Conservation (phyloP, 768 basidiomycete species). For the Guyanaporus albipodus region DNA sequence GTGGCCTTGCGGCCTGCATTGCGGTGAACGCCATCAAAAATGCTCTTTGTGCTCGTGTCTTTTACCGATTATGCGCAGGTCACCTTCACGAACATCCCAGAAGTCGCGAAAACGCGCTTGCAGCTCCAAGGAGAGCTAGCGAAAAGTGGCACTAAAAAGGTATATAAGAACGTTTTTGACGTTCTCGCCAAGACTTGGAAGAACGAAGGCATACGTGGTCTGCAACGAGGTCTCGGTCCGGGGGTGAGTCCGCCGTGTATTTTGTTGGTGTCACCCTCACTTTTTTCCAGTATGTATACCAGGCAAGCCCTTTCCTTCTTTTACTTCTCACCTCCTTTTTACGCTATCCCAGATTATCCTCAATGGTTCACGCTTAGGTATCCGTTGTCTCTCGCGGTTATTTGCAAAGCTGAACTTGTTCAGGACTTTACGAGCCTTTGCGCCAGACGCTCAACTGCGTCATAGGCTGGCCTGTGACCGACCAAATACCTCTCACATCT, state of each 20-base stretch:
- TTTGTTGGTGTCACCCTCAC: conserved; percentile 7
- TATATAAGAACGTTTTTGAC: conserved; percentile 89
- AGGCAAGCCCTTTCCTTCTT: conserved; percentile 47
- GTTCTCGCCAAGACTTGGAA: conserved; percentile 83
- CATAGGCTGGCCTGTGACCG: conserved; percentile 58
- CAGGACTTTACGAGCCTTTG: conserved; percentile 96
- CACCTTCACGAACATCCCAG: conserved; percentile 74
- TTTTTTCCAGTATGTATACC: conserved; percentile 73
- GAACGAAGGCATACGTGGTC: conserved; percentile 86
- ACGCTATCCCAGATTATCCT: conserved; percentile 64
- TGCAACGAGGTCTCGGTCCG: conserved; percentile 87
- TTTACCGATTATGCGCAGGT: conserved; percentile 46
- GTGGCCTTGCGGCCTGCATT: conserved; percentile 87
- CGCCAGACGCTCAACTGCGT: conserved; percentile 64
- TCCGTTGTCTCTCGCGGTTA: neutral
- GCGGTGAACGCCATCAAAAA: conserved; percentile 53
- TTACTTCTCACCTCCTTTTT: neutral
- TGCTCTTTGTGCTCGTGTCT: conserved; percentile 3
- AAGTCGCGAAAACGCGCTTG: conserved; percentile 84
- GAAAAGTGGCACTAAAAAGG: conserved; percentile 62
- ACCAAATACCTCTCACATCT: conserved; percentile 73
- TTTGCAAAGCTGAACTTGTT: conserved; percentile 12
- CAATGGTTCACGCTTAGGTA: conserved; percentile 88
- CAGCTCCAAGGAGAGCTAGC: conserved; percentile 96
- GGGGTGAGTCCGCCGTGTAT: conserved; percentile 54